Conservation (phyloP, 352 stramenopile species). For the Globisporangium acanthophoron region DNA sequence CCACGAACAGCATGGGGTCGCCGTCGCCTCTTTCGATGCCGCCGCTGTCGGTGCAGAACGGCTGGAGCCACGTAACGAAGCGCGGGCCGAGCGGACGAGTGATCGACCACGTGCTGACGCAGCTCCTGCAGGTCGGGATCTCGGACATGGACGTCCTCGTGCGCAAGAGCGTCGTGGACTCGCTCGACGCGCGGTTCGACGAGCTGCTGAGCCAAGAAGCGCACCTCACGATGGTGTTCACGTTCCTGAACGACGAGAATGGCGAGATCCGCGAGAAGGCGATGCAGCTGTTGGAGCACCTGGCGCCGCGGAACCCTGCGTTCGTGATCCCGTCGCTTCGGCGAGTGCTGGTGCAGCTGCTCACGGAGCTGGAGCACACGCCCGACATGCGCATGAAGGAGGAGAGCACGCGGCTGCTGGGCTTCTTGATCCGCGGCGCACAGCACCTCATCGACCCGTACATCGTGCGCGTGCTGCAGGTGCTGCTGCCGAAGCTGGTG, state of each 20-base stretch:
- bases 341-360: slow-evolving; percentile 91
- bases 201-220: slow-evolving; percentile 89
- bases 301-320: slow-evolving; percentile 94
- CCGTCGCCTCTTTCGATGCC: neutral
- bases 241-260: slow-evolving; percentile 93
- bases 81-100: slow-evolving; percentile 83
- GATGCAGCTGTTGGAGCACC: slow-evolving; percentile 91
- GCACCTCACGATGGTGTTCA: slow-evolving; percentile 92
- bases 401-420: slow-evolving; percentile 85
- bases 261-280: slow-evolving; percentile 85
- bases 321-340: slow-evolving; percentile 94
- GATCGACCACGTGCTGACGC: slow-evolving; percentile 91
- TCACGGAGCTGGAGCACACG: slow-evolving; percentile 94
- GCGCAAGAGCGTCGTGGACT: slow-evolving; percentile 91
- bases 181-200: slow-evolving; percentile 92
- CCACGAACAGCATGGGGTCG: neutral
- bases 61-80: slow-evolving; percentile 66
- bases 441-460: slow-evolving; percentile 88
- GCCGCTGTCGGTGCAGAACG: slow-evolving; percentile 10
- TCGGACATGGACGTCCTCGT: slow-evolving; percentile 91
- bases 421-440: slow-evolving; percentile 69
- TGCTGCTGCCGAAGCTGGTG: slow-evolving; percentile 85
- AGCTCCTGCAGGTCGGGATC: slow-evolving; percentile 90
- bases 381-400: slow-evolving; percentile 83
- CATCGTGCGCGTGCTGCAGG: slow-evolving; percentile 65